Percentiles rank a stretch among this genome's conserved stretches.
Evolutionary conservation across 768 basidiomycete species (phyloP).

Genomic region (Amanita inopinata): DNA sequence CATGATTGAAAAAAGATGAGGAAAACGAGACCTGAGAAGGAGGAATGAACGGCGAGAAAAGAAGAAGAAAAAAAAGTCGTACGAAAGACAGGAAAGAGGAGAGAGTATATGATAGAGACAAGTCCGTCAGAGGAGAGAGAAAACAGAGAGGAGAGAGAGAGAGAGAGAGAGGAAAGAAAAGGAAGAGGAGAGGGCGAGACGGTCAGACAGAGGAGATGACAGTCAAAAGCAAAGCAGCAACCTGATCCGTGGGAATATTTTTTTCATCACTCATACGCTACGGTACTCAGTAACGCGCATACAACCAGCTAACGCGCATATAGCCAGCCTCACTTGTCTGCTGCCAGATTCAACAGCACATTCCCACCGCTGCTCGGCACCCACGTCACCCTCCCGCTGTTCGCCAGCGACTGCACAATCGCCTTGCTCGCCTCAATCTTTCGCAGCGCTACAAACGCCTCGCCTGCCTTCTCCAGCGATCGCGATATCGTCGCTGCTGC

Average conservation of each 20-base stretch:
- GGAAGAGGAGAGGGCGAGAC: slow-evolving; percentile 35
- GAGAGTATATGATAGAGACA: slow-evolving; percentile 40
- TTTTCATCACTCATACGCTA: too few species aligned
- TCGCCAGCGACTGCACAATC: slow-evolving; percentile 77
- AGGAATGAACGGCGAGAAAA: slow-evolving; percentile 13
- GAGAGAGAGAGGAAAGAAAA: slow-evolving; percentile 38
- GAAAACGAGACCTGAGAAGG: slow-evolving; percentile 36
- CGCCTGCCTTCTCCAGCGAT: slow-evolving; percentile 89
- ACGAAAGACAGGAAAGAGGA: slow-evolving; percentile 46
- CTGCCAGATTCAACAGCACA: slow-evolving; percentile 77
- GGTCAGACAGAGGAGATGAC: slow-evolving; percentile 37
- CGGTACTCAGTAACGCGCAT: too few species aligned
- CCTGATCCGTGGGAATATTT: slow-evolving; percentile 30
- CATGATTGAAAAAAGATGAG: slow-evolving; percentile 55
- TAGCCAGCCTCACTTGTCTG: slow-evolving; percentile 30
- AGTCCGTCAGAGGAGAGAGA: slow-evolving; percentile 51
- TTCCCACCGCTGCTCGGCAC: slow-evolving; percentile 75
- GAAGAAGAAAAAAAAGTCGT: slow-evolving; percentile 19
- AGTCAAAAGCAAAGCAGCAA: slow-evolving; percentile 34
- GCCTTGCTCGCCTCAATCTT: slow-evolving; percentile 98
- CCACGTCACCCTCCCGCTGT: slow-evolving; percentile 81
- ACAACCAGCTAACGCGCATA: slow-evolving; percentile 6
- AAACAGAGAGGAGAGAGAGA: slow-evolving; percentile 34
- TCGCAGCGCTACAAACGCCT: slow-evolving; percentile 89
- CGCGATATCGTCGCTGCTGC: slow-evolving; percentile 89